Evolutionary conservation across 2,329 filamentous ascomycete species (phyloP).

Genomic region (Ramularia endophylla): DNA sequence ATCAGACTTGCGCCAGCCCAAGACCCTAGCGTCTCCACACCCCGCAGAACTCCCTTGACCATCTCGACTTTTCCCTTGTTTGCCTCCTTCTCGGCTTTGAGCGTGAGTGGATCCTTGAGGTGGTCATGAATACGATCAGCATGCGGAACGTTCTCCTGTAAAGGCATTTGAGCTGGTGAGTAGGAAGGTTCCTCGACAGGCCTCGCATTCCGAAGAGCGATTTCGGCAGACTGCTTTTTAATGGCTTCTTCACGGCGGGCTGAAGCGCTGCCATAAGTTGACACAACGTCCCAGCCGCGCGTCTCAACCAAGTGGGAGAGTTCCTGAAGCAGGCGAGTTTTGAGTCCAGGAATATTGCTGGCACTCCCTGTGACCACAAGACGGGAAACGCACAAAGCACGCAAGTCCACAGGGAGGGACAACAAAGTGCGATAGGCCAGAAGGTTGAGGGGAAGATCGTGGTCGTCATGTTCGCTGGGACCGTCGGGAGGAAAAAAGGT

Average conservation of each 20-base stretch:
- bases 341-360: conserved; percentile 71
- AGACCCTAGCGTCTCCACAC: conserved; percentile 62
- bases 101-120: conserved; percentile 44
- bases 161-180: conserved; percentile 19
- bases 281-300: conserved; percentile 71
- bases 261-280: conserved; percentile 55
- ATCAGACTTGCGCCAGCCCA: conserved; percentile 71
- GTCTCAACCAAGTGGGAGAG: conserved; percentile 59
- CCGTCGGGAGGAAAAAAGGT: conserved; percentile 61
- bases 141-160: conserved; percentile 21
- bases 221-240: conserved; percentile 18
- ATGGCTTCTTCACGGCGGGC: conserved; percentile 10
- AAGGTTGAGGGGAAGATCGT: conserved; percentile 72
- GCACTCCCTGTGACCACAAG: conserved; percentile 82
- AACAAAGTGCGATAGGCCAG: conserved; percentile 73
- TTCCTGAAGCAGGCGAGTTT: conserved; percentile 69
- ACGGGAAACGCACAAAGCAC: conserved; percentile 79
- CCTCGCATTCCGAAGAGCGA: conserved; percentile 3
- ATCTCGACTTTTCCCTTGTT: conserved; percentile 36
- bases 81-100: conserved; percentile 48
- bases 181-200: conserved; percentile 4
- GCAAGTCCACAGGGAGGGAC: conserved; percentile 71
- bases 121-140: conserved; percentile 26
- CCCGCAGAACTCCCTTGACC: conserved; percentile 57
- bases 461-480: conserved; percentile 66